phyloP scores from a whole-genome alignment of 371 early-diverging fungal species.

The Actinomucor elegans region DNA sequence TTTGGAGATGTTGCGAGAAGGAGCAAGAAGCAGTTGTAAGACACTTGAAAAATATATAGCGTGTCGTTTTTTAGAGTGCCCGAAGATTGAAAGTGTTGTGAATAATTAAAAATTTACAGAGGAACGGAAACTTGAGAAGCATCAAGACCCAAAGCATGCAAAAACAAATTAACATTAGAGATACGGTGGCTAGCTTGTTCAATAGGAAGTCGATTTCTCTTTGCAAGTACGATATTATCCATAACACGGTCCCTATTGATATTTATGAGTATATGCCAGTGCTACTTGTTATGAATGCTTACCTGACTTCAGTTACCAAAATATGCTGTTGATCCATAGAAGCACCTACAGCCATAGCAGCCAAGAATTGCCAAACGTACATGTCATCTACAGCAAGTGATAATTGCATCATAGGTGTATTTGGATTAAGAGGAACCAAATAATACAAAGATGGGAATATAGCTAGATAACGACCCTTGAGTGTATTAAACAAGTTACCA shows the following conservation, averaged over 20 bases:
- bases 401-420: constrained; percentile 38
- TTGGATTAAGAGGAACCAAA: constrained; percentile 49
- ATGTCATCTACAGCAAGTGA: constrained; percentile 71
- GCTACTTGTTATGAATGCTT: too few species aligned
- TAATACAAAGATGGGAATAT: constrained; percentile 70
- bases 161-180: constrained; percentile 90
- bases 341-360: constrained; percentile 92
- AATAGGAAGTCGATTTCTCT: constrained; percentile 55
- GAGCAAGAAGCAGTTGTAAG: too few species aligned
- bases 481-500: constrained; percentile 68
- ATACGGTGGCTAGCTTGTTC: constrained; percentile 70
- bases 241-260: constrained; percentile 75
- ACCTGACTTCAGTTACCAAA: constrained; percentile 86
- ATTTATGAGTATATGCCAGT: too few species aligned
- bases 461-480: constrained; percentile 76
- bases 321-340: constrained; percentile 91
- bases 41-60: too few species aligned
- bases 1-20: too few species aligned
- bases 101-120: constrained; percentile 29
- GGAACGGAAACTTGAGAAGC: constrained; percentile 79
- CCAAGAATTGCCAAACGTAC: constrained; percentile 98
- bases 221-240: constrained; percentile 74
- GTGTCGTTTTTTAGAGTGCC: too few species aligned
- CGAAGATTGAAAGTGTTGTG: too few species aligned
- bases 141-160: constrained; percentile 93